Evolutionary conservation across 2,329 filamentous ascomycete species (phyloP).

Genomic region (Colletotrichum acutatum): DNA sequence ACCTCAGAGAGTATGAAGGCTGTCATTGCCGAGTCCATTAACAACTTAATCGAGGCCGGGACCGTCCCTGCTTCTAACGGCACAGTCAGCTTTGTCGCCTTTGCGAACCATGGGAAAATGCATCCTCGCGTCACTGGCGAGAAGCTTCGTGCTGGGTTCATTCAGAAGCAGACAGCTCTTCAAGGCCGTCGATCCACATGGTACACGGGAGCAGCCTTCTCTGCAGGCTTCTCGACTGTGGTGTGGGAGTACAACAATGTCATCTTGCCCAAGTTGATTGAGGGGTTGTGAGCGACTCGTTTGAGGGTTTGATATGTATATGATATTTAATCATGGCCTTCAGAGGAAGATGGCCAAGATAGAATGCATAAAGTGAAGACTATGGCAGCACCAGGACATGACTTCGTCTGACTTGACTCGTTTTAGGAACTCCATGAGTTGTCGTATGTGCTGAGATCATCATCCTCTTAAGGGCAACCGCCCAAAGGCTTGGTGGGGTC

Average conservation of each 20-base stretch:
- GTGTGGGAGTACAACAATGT: conserved; percentile 48
- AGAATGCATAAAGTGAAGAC: neutral
- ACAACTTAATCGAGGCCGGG: conserved; percentile 42
- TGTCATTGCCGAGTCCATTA: conserved; percentile 42
- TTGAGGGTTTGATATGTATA: no score
- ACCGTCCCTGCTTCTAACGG: conserved; percentile 37
- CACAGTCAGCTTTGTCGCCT: conserved; percentile 46
- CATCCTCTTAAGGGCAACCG: neutral
- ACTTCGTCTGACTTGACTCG: neutral
- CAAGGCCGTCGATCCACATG: conserved; percentile 57
- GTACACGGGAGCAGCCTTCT: conserved; percentile 55
- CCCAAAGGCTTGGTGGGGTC: neutral
- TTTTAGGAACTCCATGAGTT: neutral
- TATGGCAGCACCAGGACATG: neutral
- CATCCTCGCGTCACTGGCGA: conserved; percentile 45
- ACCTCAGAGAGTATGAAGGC: conserved; percentile 38
- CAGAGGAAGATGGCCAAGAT: neutral
- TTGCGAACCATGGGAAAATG: conserved; percentile 50
- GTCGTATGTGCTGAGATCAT: neutral
- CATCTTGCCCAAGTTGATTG: conserved; percentile 38
- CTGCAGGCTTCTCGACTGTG: conserved; percentile 44
- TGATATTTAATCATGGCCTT: neutral
- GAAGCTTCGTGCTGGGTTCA: conserved; percentile 52
- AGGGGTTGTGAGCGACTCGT: neutral
- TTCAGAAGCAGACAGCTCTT: conserved; percentile 51